Evolutionary conservation across 805 yeast species (phyloP), one percentile per base, ranked within the genome.

Genomic region (Metschnikowia corniflorae): DNA sequence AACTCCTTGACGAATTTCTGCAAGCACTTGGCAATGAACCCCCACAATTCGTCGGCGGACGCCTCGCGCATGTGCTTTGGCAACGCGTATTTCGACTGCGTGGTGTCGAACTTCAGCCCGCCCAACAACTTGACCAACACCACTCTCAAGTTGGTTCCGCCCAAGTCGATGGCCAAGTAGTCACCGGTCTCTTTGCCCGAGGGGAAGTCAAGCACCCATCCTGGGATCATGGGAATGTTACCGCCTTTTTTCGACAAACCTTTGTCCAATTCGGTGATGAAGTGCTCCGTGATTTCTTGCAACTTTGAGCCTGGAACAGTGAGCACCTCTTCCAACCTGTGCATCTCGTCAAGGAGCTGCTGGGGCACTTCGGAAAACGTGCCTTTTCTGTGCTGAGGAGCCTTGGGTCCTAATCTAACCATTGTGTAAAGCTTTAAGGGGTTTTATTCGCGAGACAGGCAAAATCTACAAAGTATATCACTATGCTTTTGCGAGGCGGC

Each of bases 141-240:
- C 32, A 88, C 95, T 61, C 98, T 80, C 63, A 91, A 74, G 69
- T 91, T 91, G 45, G 98, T 91, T 45, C 98, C 98, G 60, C 98
- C 98, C 68, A 91, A 75, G 62, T 91, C 98, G 43, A 93, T 83
- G 35, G 97, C 97, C 58, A 91, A 68, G 64, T 75, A 91, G 50
- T 86, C 81, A 48, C 98, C 98, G 27, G 73, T 75, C 63, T 91
- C 98, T 50, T 78, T 68, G 48, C 98, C 98, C 33, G 91, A 82
- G 48, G 97, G 97, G 70, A 71, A 83, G 55, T 84, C 94, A 73
- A 88, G 70, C 38, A 91, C 97, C 97, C 97, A 91, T 44, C 94
- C 86, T 31, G 95, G 95, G 58, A 83, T 88, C 97, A 91, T 91
- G 44, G 98, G 97, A 55, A 87, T 86, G 61, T 82, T 82, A 41